These are phyloP conservation scores for Cercophora samala DNA, from an alignment of 495 filamentous ascomycete genomes.

Conservation along the genomic window DNA sequence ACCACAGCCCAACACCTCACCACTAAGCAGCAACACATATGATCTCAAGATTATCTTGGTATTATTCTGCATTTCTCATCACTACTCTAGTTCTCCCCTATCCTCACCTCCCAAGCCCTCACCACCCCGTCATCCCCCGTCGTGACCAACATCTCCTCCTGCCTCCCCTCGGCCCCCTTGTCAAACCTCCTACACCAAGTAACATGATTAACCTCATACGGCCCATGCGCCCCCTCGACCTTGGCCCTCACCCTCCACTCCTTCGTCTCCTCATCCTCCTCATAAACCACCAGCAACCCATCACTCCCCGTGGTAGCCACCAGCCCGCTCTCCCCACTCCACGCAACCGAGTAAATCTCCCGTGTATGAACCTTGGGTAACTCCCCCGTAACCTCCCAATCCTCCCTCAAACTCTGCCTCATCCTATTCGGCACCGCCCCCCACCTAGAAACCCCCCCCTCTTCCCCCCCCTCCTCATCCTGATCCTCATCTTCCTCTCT, in stretches of 20 bases:
- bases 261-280: slow-evolving; percentile 53
- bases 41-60: neutral
- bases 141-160: slow-evolving; percentile 85
- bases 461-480: slow-evolving; percentile 31
- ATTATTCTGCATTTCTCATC: neutral
- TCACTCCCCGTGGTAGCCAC: slow-evolving; percentile 84
- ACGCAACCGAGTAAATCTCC: slow-evolving; percentile 74
- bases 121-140: slow-evolving; percentile 61
- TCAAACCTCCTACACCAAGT: slow-evolving; percentile 70
- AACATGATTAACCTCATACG: slow-evolving; percentile 90
- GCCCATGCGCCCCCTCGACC: slow-evolving; percentile 70
- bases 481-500: slow-evolving; percentile 27
- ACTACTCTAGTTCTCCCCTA: slow-evolving; percentile 56
- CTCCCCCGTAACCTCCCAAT: slow-evolving; percentile 69
- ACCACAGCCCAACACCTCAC: no score
- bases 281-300: slow-evolving; percentile 76
- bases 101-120: neutral
- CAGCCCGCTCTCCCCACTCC: slow-evolving; percentile 71
- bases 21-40: no score
- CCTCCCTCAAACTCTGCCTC: slow-evolving; percentile 67
- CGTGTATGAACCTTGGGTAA: slow-evolving; percentile 74
- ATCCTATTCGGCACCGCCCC: slow-evolving; percentile 82
- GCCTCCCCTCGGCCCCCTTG: slow-evolving; percentile 42
- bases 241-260: slow-evolving; percentile 68
- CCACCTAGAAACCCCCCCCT: slow-evolving; percentile 71